Base-by-base conservation (phyloP, 176 grass and related monocot genomes). In the Phragmites australis region DNA sequence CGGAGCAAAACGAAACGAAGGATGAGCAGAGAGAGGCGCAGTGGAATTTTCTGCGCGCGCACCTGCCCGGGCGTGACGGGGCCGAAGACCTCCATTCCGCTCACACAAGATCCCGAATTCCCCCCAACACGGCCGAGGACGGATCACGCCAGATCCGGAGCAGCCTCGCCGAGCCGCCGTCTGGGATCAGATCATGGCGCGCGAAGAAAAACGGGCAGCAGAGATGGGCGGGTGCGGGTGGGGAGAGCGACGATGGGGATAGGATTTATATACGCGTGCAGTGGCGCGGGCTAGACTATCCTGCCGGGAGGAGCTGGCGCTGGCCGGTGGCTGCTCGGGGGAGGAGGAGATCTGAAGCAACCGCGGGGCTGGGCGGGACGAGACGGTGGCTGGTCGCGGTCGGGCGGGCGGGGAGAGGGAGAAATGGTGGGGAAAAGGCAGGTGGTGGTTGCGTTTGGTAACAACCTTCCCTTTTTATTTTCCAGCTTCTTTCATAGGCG, bases 11-110 rank as follows among this genome's bases (percentile, higher is more conserved):
- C 15, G 27, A 2, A 31, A 27, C 42, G 25, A 13, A 2, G 2
- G 37, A 14, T 9, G 21, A 12, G 19, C 32, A 15, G 30, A n/a
- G 43, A 15, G 31, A 19, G 5, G 27, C 16, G 23, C n/a, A n/a
- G n/a, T 5, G 17, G 46, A 48, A 62, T 22, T 37, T 10, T 9
- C 23, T 3, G 9, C 22, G 9, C 31, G 3, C 56, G 30, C 48
- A 93, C 91, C 88, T 93, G 92, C 10, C 88, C 92, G 34, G 88
- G 86, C 48, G 74, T 87, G 72, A 87, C 89, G 50, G 88, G 88
- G 32, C 80, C 84, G 42, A 92, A 92, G 68, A 92, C 80, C 83
- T 92, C 90, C 90, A 92, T 92, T 66, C 72, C 56, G n/a, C 80
- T 82, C 26, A 7, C 23, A 9, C 73, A 26, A 59, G 83, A 79